Base-by-base conservation (phyloP, 495 filamentous ascomycete species). In the Penicillium antarcticum region DNA sequence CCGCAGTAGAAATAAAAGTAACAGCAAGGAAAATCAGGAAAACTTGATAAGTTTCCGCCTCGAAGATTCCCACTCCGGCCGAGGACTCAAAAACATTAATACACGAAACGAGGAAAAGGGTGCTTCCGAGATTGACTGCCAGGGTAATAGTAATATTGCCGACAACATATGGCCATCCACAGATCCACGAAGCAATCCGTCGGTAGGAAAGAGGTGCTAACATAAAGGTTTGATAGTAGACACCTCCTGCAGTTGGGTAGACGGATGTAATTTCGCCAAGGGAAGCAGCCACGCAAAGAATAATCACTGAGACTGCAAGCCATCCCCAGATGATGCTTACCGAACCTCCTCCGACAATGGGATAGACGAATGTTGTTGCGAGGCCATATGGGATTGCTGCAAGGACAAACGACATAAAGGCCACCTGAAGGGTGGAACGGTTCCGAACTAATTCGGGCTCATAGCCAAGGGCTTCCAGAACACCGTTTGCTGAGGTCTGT, bases 181-280 rank as follows among this genome's bases (percentile, higher is more conserved):
- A 83, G 13, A 80, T 78, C 75, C 80, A 88, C 16, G 76, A 80
- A 12, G 86, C 66, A n/a, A 82, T 61, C 7, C 78, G 74, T 10
- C 76, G 78, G 70, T 77, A 86, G 24, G 59, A 62, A 48, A 64
- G 69, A 55, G 64, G 55, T 3, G 64, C 62, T 8, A 75, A 73
- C 56, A 84, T 81, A 4, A 83, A 83, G 1, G 80, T 80, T 77
- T 84, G 87, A 62, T 86, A 82, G 52, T 87, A 87, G 56, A 85
- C 82, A 6, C 82, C 82, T 17, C 76, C 74, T 26, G 76, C 68
- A 4, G 82, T 87, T 18, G 85, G 85, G 53, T 82, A 87, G 7
- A 83, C 85, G 2, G 79, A 80, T 17, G 85, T 69, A 55, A 87
- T 86, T 59, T 88, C 85, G 8, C 85, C 83, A 14, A 88, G 65